Evolutionary conservation across 148 eudicot genomes (phyloP), one percentile per base, ranked within the genome.

Genomic region (Amaranthus cruentus): DNA sequence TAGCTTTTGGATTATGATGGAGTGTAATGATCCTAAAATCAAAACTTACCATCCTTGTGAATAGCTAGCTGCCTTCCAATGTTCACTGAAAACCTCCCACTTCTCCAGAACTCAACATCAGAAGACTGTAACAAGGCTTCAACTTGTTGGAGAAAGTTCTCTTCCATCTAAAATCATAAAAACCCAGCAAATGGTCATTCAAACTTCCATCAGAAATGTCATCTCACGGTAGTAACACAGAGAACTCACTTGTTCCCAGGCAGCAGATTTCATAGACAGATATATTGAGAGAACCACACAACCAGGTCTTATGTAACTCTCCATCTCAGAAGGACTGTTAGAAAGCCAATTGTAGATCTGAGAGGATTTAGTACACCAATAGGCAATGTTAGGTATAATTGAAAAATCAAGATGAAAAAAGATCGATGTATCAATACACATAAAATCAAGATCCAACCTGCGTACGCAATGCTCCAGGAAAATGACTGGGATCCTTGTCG

Each of bases 271-370:
- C 97, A 91, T 91, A 2, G 91, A 86, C 57, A 85, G 53, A 77
- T 93, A 93, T 55, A 90, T 73, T 10, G 96, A 82, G 14, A 93
- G 78, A 76, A 89, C 89, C 47, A 90, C 86, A 72, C 98, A 93
- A 63, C 98, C 98, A 80, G 98, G 98, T 80, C 96, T 87, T 71
- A 93, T 93, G 81, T 89, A 85, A 77, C 98, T 91, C 78, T 93
- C 98, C 88, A 93, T 89, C 52, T 93, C 98, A 14, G 89, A 83
- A 28, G 98, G 98, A 75, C 96, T 86, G 76, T 85, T 87, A 76
- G 88, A 79, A 61, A 93, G 96, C 98, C 98, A 90, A 44, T 82
- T 88, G 76, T 71, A 78, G 59, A 93, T 82, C 98, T 93, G 81
- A 70, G 38, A 28, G 38, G 77, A 53, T 67, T 62, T 70, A 46